These are phyloP conservation scores for Evernia prunastri DNA, from an alignment of 495 filamentous ascomycete species.

Conservation along the genomic window DNA sequence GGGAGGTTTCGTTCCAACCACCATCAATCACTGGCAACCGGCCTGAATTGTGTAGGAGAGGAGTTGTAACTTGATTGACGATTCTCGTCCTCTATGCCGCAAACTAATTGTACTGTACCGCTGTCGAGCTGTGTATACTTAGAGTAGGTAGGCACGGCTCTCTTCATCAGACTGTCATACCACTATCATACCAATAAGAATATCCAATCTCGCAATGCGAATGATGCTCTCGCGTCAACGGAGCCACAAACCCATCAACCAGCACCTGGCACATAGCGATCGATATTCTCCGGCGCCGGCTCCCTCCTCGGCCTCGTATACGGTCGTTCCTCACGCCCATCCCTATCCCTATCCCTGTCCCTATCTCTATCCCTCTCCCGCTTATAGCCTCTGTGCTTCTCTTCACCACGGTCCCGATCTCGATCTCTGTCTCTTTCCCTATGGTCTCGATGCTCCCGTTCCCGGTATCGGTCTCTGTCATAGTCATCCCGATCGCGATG, in stretches of 20 bases:
- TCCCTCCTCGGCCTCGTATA: conserved; percentile 18
- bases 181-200: background rate
- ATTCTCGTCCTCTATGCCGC: no score
- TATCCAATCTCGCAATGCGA: background rate
- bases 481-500: conserved; percentile 17
- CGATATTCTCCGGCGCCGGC: conserved; percentile 39
- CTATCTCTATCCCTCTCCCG: conserved; percentile 29
- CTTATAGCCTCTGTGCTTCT: conserved; percentile 18
- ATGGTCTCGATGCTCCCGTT: conserved; percentile 34
- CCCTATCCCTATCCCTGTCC: conserved; percentile 31
- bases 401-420: conserved; percentile 31
- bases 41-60: no score
- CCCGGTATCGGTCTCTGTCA: conserved; percentile 26
- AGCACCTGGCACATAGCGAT: conserved; percentile 47
- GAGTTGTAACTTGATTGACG: no score
- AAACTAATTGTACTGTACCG: no score
- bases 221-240: background rate
- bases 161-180: background rate
- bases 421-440: conserved; percentile 31
- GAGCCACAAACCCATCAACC: background rate
- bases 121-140: no score
- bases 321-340: conserved; percentile 19
- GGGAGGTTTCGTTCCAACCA: no score
- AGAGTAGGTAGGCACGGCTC: background rate
- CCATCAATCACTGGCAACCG: no score